Evolutionary conservation across 169 alveolate species (phyloP), one percentile per base, ranked within the genome.

Genomic region (Eimeria zaria): DNA sequence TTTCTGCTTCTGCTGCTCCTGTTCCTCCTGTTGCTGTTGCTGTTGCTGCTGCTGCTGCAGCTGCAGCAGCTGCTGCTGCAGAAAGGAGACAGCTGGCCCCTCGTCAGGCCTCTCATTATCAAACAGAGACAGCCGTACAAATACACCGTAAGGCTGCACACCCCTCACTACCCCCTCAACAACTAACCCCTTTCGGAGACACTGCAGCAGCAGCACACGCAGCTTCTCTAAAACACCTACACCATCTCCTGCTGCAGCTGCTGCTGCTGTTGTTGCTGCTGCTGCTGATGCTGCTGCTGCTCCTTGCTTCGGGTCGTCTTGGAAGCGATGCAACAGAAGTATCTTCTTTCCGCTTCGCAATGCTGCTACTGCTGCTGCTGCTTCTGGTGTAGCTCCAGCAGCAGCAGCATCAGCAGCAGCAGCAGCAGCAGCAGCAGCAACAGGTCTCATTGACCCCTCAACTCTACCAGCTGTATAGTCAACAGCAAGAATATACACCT

Each of bases 31-130:
- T n/a, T 64, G 41, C 74, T n/a, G 41, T 1, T 8, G 41, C 30
- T 64, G 41, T n/a, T n/a, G 41, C 74, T 18, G 3, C 30, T 64
- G 74, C 11, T 64, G 74, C 84, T 76, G 87, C 87, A 39, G 22
- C 87, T 44, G 87, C 87, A 39, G 62, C 87, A 41, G 87, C 87
- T 76, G 87, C 87, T 76, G 62, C 87, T 76, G 53, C 87, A 76
- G 87, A 39, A 76, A 76, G 87, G 87, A 36, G 36, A 76, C 58
- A 30, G 60, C 87, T 8, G 87, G 87, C 0, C 87, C 87, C 60
- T 76, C 87, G 55, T 30, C 87, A 41, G 36, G 58, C 24, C 60
- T 44, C 11, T 76, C 87, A 5, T 22, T 39, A 22, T 14, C 60
- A 44, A 39, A 76, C 2, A 76, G 60, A 39, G 62, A 76, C 62